phyloP scores from a whole-genome alignment of 1,139 yeast genomes.

The Trichomonascaceae sp. region DNA sequence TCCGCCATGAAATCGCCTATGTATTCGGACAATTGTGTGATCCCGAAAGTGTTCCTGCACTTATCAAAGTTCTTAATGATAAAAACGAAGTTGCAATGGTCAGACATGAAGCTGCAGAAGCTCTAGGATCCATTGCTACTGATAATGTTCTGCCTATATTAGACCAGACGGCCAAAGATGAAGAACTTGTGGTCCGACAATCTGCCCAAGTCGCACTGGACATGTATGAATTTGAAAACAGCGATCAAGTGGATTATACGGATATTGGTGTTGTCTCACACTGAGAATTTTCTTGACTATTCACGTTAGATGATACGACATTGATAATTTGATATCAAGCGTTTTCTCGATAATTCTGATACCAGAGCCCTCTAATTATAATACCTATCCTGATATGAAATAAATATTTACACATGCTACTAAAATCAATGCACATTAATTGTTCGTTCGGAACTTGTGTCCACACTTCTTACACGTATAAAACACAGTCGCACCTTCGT shows the following conservation, averaged over 20 bases:
- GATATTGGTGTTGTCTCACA: conserved; percentile 19
- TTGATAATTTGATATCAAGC: too few relatives aligned
- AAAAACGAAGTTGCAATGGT: conserved; percentile 93
- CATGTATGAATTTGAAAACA: conserved; percentile 94
- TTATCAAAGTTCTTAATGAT: conserved; percentile 73
- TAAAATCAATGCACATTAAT: conserved; percentile 34
- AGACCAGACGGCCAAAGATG: conserved; percentile 69
- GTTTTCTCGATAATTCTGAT: background rate
- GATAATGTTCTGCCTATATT: conserved; percentile 90
- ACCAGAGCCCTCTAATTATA: background rate
- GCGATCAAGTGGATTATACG: conserved; percentile 78
- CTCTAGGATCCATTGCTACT: conserved; percentile 95
- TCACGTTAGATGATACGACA: background rate
- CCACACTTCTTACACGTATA: conserved; percentile 94
- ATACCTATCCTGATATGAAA: background rate
- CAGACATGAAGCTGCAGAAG: conserved; percentile 99
- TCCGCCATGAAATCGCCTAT: conserved; percentile 96
- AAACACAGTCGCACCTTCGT: conserved; percentile 77
- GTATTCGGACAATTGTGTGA: conserved; percentile 96
- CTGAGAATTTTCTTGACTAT: too few relatives aligned
- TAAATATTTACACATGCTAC: conserved; percentile 7
- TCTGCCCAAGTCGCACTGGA: conserved; percentile 95
- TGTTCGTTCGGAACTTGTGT: conserved; percentile 88
- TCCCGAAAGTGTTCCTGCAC: conserved; percentile 86
- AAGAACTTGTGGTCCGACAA: conserved; percentile 87